Percentiles rank a stretch among this genome's conserved stretches.
Evolutionary conservation across 2,329 filamentous ascomycete genomes (phyloP).

Genomic region (Aspergillus texensis): DNA sequence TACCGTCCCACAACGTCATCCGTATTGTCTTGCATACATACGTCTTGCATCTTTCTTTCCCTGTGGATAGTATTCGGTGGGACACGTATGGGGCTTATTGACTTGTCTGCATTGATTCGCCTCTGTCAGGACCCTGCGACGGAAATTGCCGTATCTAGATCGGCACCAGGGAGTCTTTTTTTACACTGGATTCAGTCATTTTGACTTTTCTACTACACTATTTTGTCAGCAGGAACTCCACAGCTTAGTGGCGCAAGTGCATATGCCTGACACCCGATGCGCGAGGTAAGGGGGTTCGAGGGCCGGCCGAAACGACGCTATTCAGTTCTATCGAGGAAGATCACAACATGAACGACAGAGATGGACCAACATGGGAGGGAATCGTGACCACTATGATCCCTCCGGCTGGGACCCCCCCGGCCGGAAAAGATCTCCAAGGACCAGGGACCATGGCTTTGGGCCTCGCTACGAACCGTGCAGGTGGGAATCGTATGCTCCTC

Average conservation of each 20-base stretch:
- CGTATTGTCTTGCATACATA: background rate
- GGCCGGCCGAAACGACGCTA: background rate
- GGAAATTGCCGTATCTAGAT: constrained; percentile 4
- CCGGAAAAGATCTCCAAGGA: constrained; percentile 2
- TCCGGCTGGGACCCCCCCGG: background rate
- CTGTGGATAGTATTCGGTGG: background rate
- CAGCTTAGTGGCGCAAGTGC: background rate
- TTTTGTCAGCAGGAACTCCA: constrained; percentile 2
- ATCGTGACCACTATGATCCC: background rate
- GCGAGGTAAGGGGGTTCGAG: constrained; percentile 14
- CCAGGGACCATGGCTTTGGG: background rate
- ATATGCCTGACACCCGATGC: constrained; percentile 20
- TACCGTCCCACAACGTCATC: background rate
- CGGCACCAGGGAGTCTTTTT: background rate
- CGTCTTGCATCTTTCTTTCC: background rate
- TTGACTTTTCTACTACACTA: background rate
- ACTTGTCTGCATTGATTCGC: background rate
- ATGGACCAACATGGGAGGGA: background rate
- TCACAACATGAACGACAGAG: constrained; percentile 3
- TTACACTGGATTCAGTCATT: background rate
- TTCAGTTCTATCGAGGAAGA: constrained; percentile 1
- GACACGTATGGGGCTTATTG: background rate
- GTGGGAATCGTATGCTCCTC: background rate
- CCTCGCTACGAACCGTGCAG: background rate
- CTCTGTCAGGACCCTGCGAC: background rate